Conservation (phyloP, 371 early-diverging fungal species). For the Coemansia sp. region DNA sequence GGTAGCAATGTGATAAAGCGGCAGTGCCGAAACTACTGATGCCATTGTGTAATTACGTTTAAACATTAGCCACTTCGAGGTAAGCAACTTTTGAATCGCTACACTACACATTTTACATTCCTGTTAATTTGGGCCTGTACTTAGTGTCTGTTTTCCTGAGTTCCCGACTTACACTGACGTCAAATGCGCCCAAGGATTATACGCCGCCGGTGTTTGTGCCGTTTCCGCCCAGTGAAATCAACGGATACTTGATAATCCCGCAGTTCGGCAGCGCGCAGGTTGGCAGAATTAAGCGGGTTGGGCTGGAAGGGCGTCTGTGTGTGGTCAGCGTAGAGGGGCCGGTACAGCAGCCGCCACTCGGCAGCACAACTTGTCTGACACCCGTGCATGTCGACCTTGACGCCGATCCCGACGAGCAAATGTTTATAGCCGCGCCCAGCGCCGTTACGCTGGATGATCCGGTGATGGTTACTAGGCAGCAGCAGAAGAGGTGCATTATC, state of each 20-base stretch:
- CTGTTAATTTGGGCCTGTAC: too few relatives aligned
- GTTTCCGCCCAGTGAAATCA: not conserved
- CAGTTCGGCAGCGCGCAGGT: slow-evolving; percentile 39
- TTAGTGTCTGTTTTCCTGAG: slow-evolving; percentile 19
- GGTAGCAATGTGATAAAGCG: not conserved
- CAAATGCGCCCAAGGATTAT: slow-evolving; percentile 13
- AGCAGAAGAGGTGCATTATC: not conserved
- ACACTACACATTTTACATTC: too few relatives aligned
- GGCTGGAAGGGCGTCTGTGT: slow-evolving; percentile 22
- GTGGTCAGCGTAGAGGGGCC: slow-evolving; percentile 39
- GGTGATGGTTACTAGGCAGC: not conserved
- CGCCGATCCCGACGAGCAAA: slow-evolving; percentile 9
- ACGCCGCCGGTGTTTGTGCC: slow-evolving; percentile 25
- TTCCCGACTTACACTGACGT: slow-evolving; percentile 14
- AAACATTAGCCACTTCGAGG: slow-evolving; percentile 19
- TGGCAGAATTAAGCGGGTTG: slow-evolving; percentile 5
- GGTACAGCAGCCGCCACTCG: slow-evolving; percentile 32
- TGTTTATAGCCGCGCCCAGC: slow-evolving; percentile 27
- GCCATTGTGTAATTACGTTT: not conserved
- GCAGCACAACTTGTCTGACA: slow-evolving; percentile 13
- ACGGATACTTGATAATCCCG: slow-evolving; percentile 22
- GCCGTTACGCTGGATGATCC: not conserved
- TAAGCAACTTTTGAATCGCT: slow-evolving; percentile 1
- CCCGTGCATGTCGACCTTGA: slow-evolving; percentile 31
- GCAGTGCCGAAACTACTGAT: too few relatives aligned